Conservation (phyloP, 352 stramenopile genomes). For the Albugo candida region DNA sequence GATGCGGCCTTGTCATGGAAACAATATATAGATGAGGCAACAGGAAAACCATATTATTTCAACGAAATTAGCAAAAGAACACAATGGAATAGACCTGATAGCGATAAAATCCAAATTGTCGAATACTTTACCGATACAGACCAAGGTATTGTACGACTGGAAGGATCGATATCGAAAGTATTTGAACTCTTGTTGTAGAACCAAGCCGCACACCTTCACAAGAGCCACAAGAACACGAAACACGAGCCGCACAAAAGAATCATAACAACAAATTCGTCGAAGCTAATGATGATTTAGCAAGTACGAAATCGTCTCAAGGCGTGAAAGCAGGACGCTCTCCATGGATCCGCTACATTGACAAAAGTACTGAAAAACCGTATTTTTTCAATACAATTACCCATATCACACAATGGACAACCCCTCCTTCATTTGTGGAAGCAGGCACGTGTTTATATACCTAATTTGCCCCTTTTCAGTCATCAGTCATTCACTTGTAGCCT, state of each 20-base stretch:
- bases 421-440: slow-evolving; percentile 23
- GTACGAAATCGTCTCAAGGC: not conserved
- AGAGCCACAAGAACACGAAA: not conserved
- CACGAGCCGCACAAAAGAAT: not conserved
- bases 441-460: slow-evolving; percentile 1
- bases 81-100: slow-evolving; percentile 52
- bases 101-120: slow-evolving; percentile 6
- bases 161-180: not conserved
- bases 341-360: slow-evolving; percentile 64
- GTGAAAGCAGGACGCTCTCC: slow-evolving; percentile 1
- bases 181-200: too few relatives aligned
- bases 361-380: slow-evolving; percentile 42
- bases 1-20: slow-evolving; percentile 18
- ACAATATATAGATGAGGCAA: slow-evolving; percentile 38
- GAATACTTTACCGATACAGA: slow-evolving; percentile 10
- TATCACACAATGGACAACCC: slow-evolving; percentile 52
- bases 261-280: not conserved
- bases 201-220: too few relatives aligned
- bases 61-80: slow-evolving; percentile 46
- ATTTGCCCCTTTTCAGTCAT: not conserved
- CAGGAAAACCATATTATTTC: slow-evolving; percentile 43
- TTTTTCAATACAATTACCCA: slow-evolving; percentile 41
- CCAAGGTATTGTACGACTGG: not conserved
- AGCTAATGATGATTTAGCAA: not conserved
- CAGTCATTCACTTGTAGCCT: not conserved